Evolutionary conservation across 371 early-diverging fungal genomes (phyloP).

Genomic region (Mortierella sp.): DNA sequence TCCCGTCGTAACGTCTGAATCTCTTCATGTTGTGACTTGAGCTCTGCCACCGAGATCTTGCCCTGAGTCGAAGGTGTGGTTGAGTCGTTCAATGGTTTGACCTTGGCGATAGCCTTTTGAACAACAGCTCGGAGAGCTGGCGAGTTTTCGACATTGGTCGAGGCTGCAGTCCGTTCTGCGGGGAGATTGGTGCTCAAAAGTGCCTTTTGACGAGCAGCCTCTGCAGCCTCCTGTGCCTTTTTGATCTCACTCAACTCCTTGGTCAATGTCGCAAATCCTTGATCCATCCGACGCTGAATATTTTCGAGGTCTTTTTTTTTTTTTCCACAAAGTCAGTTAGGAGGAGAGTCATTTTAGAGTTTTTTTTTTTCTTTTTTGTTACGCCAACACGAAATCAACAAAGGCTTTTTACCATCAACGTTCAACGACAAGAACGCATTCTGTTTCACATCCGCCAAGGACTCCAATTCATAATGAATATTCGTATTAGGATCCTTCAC

Average conservation of each 20-base stretch:
- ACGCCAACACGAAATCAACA: too few relatives aligned
- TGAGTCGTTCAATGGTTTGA: constrained; percentile 11
- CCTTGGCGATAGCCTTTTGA: constrained; percentile 38
- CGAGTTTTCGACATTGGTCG: constrained; percentile 22
- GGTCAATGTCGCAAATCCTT: constrained; percentile 52
- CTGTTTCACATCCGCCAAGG: constrained; percentile 68
- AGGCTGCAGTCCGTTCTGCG: constrained; percentile 1
- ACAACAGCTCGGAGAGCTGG: constrained; percentile 47
- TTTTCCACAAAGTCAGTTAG: constrained; percentile 25
- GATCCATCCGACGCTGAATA: constrained; percentile 54
- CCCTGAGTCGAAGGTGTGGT: constrained; percentile 15
- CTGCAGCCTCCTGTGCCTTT: constrained; percentile 41
- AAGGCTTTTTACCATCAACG: constrained; percentile 63
- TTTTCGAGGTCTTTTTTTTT: constrained; percentile 44
- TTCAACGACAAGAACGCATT: constrained; percentile 72
- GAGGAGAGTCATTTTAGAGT: neutral
- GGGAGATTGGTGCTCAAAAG: constrained; percentile 15
- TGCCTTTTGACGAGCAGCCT: constrained; percentile 43
- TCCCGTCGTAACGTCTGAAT: constrained; percentile 62
- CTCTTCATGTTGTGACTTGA: constrained; percentile 56
- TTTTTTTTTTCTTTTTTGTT: neutral
- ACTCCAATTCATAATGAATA: constrained; percentile 77
- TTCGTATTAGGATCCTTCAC: constrained; percentile 68
- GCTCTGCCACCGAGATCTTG: constrained; percentile 51
- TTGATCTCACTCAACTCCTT: constrained; percentile 55